Base-by-base conservation (phyloP, 2,329 filamentous ascomycete species). In the Neofusicoccum laricinum region DNA sequence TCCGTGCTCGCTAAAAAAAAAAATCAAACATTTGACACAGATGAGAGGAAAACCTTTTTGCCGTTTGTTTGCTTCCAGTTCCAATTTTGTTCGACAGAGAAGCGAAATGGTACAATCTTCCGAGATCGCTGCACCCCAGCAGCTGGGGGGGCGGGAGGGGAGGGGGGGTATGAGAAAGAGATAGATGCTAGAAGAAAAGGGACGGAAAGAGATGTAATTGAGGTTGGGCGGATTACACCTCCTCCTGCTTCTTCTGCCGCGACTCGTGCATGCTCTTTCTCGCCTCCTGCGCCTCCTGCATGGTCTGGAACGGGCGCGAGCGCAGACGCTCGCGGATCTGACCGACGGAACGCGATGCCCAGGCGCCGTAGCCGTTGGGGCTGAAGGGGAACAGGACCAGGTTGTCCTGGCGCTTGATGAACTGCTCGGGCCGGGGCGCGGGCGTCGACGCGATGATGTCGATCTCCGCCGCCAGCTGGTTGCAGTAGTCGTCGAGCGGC, bases 401-500 rank as follows among this genome's bases (percentile, higher is more conserved):
- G 72, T 87, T 86, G 21, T 77, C 73, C 0, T 72, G 68, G 19
- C 75, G 76, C 48, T 73, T 68, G 70, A 85, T 80, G 76, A 87
- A 89, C 19, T 86, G 78, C 3, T 78, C 73, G 49, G 79, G 77
- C 41, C 77, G 78, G 2, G 85, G 85, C 40, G 84, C 77, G 0
- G 84, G 82, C 11, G 78, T 80, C 63, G 86, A 83, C 21, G 88
- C 87, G 69, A 94, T 87, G 65, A 90, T 86, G 72, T 94, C 90
- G 69, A 95, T 81, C 70, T 96, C 92, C 36, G 84, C 76, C 21
- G 89, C 86, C 46, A 95, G 83, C 71, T 93, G 89, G 41, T 88
- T 84, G 78, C 91, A 95, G 81, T 88, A 96, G 14, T 83, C 79
- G 72, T 94, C 91, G 2, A 93, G 82, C 0, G 90, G 89, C 46